Evolutionary conservation across 2,329 filamentous ascomycete species (phyloP), one percentile per base, ranked within the genome.

Genomic region (Colletotrichum acutatum): DNA sequence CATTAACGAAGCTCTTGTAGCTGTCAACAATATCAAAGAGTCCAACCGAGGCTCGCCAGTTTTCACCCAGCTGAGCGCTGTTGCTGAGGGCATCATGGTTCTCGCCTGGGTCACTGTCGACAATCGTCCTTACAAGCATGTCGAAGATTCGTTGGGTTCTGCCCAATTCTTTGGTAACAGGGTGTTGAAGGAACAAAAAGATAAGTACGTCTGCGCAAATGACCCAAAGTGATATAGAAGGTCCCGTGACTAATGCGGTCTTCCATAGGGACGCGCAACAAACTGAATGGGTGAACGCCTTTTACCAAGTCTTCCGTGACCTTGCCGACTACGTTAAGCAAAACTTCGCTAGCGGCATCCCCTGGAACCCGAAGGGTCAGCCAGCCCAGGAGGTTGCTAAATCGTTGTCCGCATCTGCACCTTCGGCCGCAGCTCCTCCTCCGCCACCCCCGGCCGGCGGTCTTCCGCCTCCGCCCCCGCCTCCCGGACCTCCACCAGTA

Each of bases 131-230:
- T 92, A 90, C 75, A 95, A 97, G 79, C 94, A 95, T 78, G 93
- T 98, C 59, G 92, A 92, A 59, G 95, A 98, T 77, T 92, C 92
- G 72, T 87, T 97, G 24, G 92, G 92, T 34, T 93, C 95, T 63
- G 94, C 95, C 53, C 93, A 98, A 81, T 97, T 97, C 85, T 98
- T 94, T 78, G 97, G 97, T 42, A 98, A 99, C 86, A 91, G 95
- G 77, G 94, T 99, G 49, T 86, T 98, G 77, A 97, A 95, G 84
- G 93, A 97, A 78, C 92, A 93, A 83, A 98, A 97, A 84, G 95
- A 90, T 65, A 90, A 88, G 86, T 86, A 78, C 46, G 82, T 67
- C 11, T 24, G 19, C 71, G 37, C 5, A 22, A 9, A 9, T 11
- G 14, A 52, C 26, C 5, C 60, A 19, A 57, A 14, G 24, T n/a